Evolutionary conservation across 805 yeast genomes (phyloP).

Genomic region (Clavispora asparagi): DNA sequence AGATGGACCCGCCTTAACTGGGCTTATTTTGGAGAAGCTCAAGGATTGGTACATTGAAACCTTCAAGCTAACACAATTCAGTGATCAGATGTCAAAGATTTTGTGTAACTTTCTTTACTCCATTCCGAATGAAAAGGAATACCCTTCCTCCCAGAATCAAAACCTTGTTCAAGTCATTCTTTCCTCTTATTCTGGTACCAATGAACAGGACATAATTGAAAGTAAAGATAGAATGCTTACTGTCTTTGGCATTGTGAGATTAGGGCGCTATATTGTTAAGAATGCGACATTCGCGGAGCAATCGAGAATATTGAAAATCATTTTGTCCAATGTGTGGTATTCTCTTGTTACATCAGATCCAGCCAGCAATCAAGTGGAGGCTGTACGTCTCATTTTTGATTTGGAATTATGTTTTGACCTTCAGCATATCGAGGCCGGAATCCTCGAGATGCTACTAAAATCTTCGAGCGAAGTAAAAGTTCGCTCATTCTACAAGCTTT

Average conservation of each 20-base stretch:
- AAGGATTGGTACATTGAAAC: slow-evolving; percentile 15
- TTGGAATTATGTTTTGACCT: slow-evolving; percentile 51
- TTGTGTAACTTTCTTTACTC: slow-evolving; percentile 17
- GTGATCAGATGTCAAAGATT: slow-evolving; percentile 16
- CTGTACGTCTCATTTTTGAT: slow-evolving; percentile 59
- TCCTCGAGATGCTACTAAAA: slow-evolving; percentile 50
- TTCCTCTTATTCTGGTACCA: slow-evolving; percentile 2
- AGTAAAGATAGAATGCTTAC: not conserved
- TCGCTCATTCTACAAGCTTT: slow-evolving; percentile 56
- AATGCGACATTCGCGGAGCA: slow-evolving; percentile 27
- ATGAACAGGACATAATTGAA: not conserved
- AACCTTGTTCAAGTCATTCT: slow-evolving; percentile 14
- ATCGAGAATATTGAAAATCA: slow-evolving; percentile 34
- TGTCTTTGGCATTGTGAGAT: slow-evolving; percentile 26
- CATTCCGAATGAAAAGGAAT: slow-evolving; percentile 13
- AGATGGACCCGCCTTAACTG: slow-evolving; percentile 11
- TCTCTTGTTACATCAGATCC: slow-evolving; percentile 47
- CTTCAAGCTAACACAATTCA: slow-evolving; percentile 9
- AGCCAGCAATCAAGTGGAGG: slow-evolving; percentile 58
- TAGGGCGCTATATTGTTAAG: slow-evolving; percentile 33
- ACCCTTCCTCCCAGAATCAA: slow-evolving; percentile 2
- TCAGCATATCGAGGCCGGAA: slow-evolving; percentile 65
- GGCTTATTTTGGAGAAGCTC: slow-evolving; percentile 14
- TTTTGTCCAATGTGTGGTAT: slow-evolving; percentile 49
- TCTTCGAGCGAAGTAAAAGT: slow-evolving; percentile 28